phyloP scores from a whole-genome alignment of 2,329 filamentous ascomycete genomes.

The Blumeria graminis region DNA sequence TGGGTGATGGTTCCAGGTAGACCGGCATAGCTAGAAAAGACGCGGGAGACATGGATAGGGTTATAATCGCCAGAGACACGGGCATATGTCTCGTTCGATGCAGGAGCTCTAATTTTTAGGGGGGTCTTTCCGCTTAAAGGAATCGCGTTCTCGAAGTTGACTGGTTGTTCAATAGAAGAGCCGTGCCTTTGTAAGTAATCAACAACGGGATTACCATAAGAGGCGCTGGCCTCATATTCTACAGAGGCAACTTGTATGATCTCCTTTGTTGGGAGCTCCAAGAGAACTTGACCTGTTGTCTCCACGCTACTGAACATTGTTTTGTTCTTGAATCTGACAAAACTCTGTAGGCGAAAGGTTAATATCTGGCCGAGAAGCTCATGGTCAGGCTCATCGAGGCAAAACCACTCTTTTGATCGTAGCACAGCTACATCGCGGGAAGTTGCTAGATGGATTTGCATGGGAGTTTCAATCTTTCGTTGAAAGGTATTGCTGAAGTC shows the following conservation, averaged over 20 bases:
- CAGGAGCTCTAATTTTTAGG: constrained; percentile 67
- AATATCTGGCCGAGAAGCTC: constrained; percentile 82
- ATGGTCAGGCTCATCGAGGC: constrained; percentile 58
- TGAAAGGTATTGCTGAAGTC: constrained; percentile 98
- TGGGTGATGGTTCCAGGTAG: constrained; percentile 94
- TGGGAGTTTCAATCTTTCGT: constrained; percentile 83
- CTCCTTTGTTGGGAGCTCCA: constrained; percentile 92
- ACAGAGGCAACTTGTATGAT: constrained; percentile 93
- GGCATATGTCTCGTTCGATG: constrained; percentile 94
- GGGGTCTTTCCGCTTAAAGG: constrained; percentile 82
- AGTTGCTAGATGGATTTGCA: constrained; percentile 72
- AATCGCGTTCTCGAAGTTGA: constrained; percentile 94
- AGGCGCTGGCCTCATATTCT: constrained; percentile 76
- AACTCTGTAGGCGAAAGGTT: constrained; percentile 82
- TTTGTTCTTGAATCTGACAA: constrained; percentile 88
- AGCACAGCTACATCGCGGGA: constrained; percentile 84
- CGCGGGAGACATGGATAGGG: constrained; percentile 91
- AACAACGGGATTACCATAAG: constrained; percentile 87
- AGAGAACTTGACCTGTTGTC: constrained; percentile 73
- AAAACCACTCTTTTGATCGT: constrained; percentile 95
- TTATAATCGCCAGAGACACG: constrained; percentile 97
- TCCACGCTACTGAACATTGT: constrained; percentile 75
- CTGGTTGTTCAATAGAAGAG: constrained; percentile 77
- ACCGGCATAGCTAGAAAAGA: constrained; percentile 89
- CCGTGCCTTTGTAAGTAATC: constrained; percentile 89